Evolutionary conservation across 139 green algal species (phyloP), one percentile per base, ranked within the genome.

Genomic region (Picochlorum sp.): DNA sequence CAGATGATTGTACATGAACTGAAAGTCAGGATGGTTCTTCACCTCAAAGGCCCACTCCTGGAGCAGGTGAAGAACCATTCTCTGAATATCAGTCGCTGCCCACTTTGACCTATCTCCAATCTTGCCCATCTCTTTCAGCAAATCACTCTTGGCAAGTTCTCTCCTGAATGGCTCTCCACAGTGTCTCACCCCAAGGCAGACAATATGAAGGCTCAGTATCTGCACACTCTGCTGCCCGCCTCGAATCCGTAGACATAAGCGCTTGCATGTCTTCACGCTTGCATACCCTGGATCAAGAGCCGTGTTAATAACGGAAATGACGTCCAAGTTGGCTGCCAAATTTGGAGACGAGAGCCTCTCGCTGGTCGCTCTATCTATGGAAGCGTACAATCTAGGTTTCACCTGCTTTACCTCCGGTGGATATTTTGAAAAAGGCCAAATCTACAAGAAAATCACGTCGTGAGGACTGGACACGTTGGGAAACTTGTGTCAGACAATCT

Each of bases 11-110:
- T 66, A 72, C 18, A 16, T n/a, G n/a, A 49, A 44, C 23, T n/a
- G 16, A 20, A 66, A 72, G 13, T 65, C 37, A 26, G 37, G 13
- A 54, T 54, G 47, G 5, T 20, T 37, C 11, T 47, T 58, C 14
- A 72, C 24, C 23, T 31, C 30, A 62, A 60, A 65, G 21, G 66
- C 66, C 66, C 66, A 72, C 28, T 72, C 66, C 54, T 72, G 66
- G 8, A 72, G 14, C 66, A 72, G 28, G 15, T 54, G 26, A 41
- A 72, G 16, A n/a, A 72, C 66, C 18, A 60, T 54, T 14, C 20
- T 13, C 37, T 72, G 66, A 31, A 72, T 41, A 28, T 72, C n/a
- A 0, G 66, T 20, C 10, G 56, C 10, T 16, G 49, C 45, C 62
- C 62, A 69, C 11, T 45, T 15, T 3, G 62, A 70, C 26, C 56